Conservation (phyloP, 192 early-diverging fungal genomes). For the Ramicandelaber brevisporus region DNA sequence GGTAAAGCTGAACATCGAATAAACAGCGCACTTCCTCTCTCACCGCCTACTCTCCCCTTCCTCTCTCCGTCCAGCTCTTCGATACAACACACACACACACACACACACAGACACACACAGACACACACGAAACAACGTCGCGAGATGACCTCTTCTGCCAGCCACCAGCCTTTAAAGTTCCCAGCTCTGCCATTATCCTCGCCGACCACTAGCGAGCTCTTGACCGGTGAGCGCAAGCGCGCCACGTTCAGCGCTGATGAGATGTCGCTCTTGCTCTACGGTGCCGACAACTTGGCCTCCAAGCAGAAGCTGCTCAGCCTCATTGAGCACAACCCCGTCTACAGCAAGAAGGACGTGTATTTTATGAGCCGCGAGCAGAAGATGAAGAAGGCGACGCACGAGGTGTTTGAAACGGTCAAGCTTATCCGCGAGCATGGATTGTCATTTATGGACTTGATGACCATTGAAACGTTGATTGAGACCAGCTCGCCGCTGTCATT, state of each 20-base stretch:
- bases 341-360: conserved; percentile 40
- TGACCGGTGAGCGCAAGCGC: conserved; percentile 35
- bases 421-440: conserved; percentile 9
- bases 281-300: conserved; percentile 25
- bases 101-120: no score
- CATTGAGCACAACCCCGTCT: conserved; percentile 37
- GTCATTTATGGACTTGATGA: no score
- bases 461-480: conserved; percentile 26
- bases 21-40: no score
- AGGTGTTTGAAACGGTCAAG: no score
- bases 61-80: no score
- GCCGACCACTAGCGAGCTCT: conserved; percentile 14
- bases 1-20: no score
- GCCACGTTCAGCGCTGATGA: conserved; percentile 37
- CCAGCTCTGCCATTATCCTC: no score
- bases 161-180: no score
- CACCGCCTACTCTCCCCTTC: no score
- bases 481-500: conserved; percentile 28
- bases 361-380: conserved; percentile 41
- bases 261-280: conserved; percentile 39
- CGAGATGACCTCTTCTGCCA: no score
- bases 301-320: conserved; percentile 27
- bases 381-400: conserved; percentile 25
- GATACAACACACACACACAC: no score
- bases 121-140: no score